phyloP scores from a whole-genome alignment of 495 filamentous ascomycete species.

The Endocarpon pusillum region DNA sequence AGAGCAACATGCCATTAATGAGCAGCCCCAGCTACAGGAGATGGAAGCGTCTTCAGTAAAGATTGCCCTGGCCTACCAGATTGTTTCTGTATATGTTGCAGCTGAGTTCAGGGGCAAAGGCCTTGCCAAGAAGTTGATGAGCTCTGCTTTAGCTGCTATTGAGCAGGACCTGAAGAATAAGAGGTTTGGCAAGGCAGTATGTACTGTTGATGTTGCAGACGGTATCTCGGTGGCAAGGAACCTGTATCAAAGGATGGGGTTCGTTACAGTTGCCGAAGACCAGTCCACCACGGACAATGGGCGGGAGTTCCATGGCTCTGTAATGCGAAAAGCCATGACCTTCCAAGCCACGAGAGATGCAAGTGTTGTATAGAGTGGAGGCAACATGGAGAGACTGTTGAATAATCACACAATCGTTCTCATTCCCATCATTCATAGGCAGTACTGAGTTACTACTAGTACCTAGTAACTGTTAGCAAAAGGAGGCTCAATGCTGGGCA shows the following conservation, averaged over 20 bases:
- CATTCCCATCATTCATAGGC: no score
- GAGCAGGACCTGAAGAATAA: slow-evolving; percentile 12
- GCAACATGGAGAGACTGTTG: no score
- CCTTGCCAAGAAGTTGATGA: slow-evolving; percentile 23
- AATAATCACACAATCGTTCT: no score
- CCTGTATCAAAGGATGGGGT: slow-evolving; percentile 30
- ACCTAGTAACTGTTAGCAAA: no score
- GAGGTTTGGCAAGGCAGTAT: slow-evolving; percentile 7
- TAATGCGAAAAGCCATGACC: no score
- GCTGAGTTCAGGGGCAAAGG: slow-evolving; percentile 25
- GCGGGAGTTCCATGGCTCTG: no score
- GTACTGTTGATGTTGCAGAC: slow-evolving; percentile 22
- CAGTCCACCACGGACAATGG: no score
- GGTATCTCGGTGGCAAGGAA: slow-evolving; percentile 21
- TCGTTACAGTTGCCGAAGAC: slow-evolving; percentile 16
- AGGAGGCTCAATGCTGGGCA: no score
- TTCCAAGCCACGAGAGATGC: no score
- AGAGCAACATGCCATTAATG: slow-evolving; percentile 2
- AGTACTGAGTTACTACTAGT: no score
- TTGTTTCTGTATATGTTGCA: slow-evolving; percentile 27
- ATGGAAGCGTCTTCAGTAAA: no score
- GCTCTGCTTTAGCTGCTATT: slow-evolving; percentile 16
- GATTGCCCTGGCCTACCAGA: slow-evolving; percentile 12
- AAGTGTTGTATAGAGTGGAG: no score
- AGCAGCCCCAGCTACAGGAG: slow-evolving; percentile 11